These are phyloP conservation scores for Apiotrichum gracile DNA, from an alignment of 1,284 basidiomycete genomes.

Conservation along the genomic window DNA sequence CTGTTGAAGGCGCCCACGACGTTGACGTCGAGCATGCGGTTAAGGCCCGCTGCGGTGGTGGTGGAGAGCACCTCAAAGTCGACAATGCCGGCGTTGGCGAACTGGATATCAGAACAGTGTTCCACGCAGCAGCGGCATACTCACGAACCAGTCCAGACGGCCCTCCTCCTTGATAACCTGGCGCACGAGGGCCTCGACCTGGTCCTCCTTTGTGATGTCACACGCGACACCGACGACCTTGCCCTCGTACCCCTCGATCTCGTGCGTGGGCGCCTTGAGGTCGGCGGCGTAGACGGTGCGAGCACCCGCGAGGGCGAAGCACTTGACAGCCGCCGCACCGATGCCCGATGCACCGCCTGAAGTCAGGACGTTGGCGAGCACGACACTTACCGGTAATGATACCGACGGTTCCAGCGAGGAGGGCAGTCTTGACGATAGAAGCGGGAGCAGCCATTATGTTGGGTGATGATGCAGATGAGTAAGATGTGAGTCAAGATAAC, in stretches of 20 bases:
- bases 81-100: slow-evolving; percentile 16
- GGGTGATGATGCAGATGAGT: neutral
- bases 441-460: neutral
- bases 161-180: slow-evolving; percentile 10
- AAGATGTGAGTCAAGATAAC: neutral
- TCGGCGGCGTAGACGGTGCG: slow-evolving; percentile 10
- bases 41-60: slow-evolving; percentile 2
- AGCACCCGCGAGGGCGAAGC: slow-evolving; percentile 10
- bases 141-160: slow-evolving; percentile 16
- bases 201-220: slow-evolving; percentile 11
- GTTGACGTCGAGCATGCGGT: slow-evolving; percentile 14
- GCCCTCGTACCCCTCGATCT: slow-evolving; percentile 7
- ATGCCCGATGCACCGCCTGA: slow-evolving; percentile 12
- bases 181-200: slow-evolving; percentile 13
- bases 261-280: neutral
- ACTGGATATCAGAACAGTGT: neutral
- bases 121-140: neutral
- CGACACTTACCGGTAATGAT: slow-evolving; percentile 7
- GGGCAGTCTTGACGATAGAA: neutral
- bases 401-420: slow-evolving; percentile 9
- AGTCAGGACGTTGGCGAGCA: neutral
- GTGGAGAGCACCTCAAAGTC: slow-evolving; percentile 12
- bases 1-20: slow-evolving; percentile 15
- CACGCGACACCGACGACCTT: slow-evolving; percentile 5
- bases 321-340: slow-evolving; percentile 8